Evolutionary conservation across 345 rosid genomes (phyloP), one percentile per base, ranked within the genome.

Genomic region (Zanthoxylum bungeanum): DNA sequence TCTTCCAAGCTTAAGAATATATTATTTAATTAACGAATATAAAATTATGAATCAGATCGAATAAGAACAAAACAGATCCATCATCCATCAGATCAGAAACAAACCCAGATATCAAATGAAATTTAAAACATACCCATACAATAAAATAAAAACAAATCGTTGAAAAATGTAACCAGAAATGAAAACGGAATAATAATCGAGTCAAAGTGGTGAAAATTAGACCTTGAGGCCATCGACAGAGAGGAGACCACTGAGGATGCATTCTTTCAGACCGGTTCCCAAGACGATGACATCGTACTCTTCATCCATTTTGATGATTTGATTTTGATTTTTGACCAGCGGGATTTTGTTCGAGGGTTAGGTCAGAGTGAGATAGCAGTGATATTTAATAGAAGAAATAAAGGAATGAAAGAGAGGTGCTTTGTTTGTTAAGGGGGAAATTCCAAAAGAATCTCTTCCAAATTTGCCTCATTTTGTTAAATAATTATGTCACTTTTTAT

Each of bases 191-290:
- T 1, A 16, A 52, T 22, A 53, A 31, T 2, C 5, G 46, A 56
- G 16, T 1, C 16, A 31, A 37, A 2, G 25, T 34, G 28, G 33
- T 40, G n/a, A 52, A 55, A 24, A 61, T 4, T 42, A 76, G 76
- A 96, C 99, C 99, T 93, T 96, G 71, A 93, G 86, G 71, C 99
- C 93, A 56, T 93, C 98, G 72, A 95, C 99, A 61, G 99, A 95
- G 85, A 95, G 99, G 67, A 95, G 97, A 36, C 99, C 99, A 70
- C 98, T 93, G 70, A 95, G 97, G 85, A 95, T 95, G 82, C 99
- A 95, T 81, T 95, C 99, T 78, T 95, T 95, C 81, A 95, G 99
- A 72, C 99, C 99, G 53, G 99, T 95, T 42, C 99, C 99, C 46
- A 95, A 78, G 46, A 95, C 99, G 3, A 95, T 77, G 27, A 90